phyloP scores from a whole-genome alignment of 2,329 filamentous ascomycete genomes.

The Hypoxylon sp. region DNA sequence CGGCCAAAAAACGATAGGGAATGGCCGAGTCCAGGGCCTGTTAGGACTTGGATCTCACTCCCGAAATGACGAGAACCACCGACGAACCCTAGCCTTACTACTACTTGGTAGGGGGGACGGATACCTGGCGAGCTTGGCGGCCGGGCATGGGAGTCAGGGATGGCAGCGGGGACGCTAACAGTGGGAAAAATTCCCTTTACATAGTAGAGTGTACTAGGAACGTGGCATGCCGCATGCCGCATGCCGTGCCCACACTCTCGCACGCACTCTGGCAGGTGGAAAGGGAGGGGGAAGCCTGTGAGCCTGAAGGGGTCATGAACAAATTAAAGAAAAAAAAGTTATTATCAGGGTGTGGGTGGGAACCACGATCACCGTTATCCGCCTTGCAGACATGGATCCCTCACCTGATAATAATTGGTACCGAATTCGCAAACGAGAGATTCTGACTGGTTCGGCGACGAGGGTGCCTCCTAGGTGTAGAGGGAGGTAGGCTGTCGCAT shows the following conservation, averaged over 20 bases:
- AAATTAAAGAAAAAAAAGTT: constrained; percentile 10
- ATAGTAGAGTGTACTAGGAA: constrained; percentile 39
- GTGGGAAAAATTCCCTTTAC: constrained; percentile 39
- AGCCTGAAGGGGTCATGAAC: constrained; percentile 24
- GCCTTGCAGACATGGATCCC: constrained; percentile 36
- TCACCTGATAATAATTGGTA: constrained; percentile 30
- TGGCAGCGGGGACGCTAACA: constrained; percentile 34
- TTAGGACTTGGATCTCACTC: constrained; percentile 37
- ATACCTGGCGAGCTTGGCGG: constrained; percentile 35
- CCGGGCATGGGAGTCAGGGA: constrained; percentile 34
- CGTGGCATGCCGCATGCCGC: constrained; percentile 42
- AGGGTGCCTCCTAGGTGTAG: constrained; percentile 17
- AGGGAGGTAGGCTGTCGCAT: constrained; percentile 26
- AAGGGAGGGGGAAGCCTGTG: constrained; percentile 37
- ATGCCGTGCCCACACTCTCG: constrained; percentile 38
- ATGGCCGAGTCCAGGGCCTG: constrained; percentile 35
- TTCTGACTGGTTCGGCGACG: constrained; percentile 26
- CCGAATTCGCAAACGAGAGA: constrained; percentile 27
- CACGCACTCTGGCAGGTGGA: constrained; percentile 8
- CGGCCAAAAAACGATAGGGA: constrained; percentile 40
- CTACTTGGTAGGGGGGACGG: constrained; percentile 17
- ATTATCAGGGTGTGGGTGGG: constrained; percentile 19
- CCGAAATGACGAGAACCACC: constrained; percentile 44
- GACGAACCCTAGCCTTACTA: constrained; percentile 42
- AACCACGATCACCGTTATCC: constrained; percentile 40